A percentile compares a stretch with the other conserved stretches of the same genome.
Evolutionary conservation across 345 rosid species (phyloP).

Genomic region (Corchorus olitorius): DNA sequence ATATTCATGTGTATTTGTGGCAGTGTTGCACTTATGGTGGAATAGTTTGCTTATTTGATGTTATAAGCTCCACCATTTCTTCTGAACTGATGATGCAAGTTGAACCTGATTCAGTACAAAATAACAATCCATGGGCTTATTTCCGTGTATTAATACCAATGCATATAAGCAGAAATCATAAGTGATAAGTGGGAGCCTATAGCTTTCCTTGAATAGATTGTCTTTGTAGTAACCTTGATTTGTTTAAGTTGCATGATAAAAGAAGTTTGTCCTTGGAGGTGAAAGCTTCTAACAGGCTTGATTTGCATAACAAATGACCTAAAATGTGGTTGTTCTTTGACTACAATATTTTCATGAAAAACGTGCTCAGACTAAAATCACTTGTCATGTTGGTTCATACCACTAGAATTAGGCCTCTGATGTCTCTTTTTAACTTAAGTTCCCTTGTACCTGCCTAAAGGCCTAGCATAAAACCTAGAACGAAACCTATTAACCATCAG

Average conservation of each 20-base stretch:
- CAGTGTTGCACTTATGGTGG: background rate
- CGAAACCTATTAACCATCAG: background rate
- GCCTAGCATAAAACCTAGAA: constrained; percentile 2
- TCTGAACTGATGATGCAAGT: background rate
- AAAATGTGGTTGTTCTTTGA: background rate
- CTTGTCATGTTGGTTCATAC: background rate
- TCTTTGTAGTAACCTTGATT: background rate
- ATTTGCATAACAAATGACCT: background rate
- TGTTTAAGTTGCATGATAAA: background rate
- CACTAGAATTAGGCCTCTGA: constrained; percentile 2
- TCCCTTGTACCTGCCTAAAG: background rate
- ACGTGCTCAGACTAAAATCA: background rate
- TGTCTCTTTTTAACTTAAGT: background rate
- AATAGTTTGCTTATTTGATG: background rate
- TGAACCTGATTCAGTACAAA: background rate
- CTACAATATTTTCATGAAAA: background rate
- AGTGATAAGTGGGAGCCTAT: background rate
- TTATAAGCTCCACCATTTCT: background rate
- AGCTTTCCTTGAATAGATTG: background rate
- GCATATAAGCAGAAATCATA: background rate
- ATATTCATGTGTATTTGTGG: background rate
- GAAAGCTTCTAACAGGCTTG: background rate
- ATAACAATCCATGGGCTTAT: background rate
- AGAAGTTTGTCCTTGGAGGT: background rate
- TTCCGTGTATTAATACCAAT: too few relatives aligned